phyloP scores from a whole-genome alignment of 805 yeast species.

The Candida ulmi region DNA sequence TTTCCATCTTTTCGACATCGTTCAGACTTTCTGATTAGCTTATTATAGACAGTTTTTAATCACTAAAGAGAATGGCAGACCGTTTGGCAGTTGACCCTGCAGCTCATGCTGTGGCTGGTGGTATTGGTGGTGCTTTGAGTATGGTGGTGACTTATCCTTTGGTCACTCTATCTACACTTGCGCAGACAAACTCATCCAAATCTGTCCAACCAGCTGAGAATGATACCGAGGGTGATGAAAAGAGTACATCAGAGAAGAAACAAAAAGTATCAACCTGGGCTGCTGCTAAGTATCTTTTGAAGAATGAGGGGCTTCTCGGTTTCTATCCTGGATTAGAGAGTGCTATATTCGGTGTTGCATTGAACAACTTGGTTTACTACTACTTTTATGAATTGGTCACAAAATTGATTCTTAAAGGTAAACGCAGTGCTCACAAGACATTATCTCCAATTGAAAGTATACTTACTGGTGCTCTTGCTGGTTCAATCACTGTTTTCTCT shows the following conservation, averaged over 20 bases:
- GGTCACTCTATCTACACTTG: slow-evolving; percentile 79
- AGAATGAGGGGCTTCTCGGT: slow-evolving; percentile 58
- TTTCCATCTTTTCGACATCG: too few species aligned
- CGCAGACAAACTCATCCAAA: slow-evolving; percentile 57
- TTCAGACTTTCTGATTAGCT: too few species aligned
- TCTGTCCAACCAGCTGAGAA: slow-evolving; percentile 6
- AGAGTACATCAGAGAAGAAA: slow-evolving; percentile 11
- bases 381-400: slow-evolving; percentile 79
- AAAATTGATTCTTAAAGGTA: slow-evolving; percentile 33
- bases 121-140: slow-evolving; percentile 86
- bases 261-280: slow-evolving; percentile 23
- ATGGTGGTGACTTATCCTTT: slow-evolving; percentile 88
- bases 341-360: slow-evolving; percentile 78
- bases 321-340: slow-evolving; percentile 84
- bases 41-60: background rate
- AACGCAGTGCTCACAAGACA: slow-evolving; percentile 12
- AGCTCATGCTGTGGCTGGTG: slow-evolving; percentile 93
- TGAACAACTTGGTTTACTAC: slow-evolving; percentile 85
- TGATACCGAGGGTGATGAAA: slow-evolving; percentile 17
- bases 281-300: slow-evolving; percentile 42
- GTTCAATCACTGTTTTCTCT: slow-evolving; percentile 72
- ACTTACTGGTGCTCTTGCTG: slow-evolving; percentile 66
- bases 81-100: slow-evolving; percentile 23
- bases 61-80: slow-evolving; percentile 14
- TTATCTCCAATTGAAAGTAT: slow-evolving; percentile 21